A percentile compares a stretch with the other conserved stretches of the same genome.
phyloP scores from a whole-genome alignment of 2,329 filamentous ascomycete genomes.

The Pyrenophora graminea region DNA sequence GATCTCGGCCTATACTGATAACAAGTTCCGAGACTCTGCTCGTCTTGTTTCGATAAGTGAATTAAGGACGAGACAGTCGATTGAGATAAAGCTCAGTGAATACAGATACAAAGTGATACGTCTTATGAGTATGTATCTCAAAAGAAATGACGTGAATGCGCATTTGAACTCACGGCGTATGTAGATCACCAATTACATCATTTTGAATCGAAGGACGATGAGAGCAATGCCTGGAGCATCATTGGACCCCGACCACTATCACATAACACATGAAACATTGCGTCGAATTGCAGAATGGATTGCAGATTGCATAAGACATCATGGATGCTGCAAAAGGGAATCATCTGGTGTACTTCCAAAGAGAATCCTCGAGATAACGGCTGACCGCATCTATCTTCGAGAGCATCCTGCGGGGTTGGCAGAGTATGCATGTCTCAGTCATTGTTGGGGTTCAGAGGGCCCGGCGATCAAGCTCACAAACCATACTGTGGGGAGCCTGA shows the following conservation, averaged over 20 bases:
- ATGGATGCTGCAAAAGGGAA: background rate
- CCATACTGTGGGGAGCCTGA: background rate
- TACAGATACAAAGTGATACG: too few species aligned
- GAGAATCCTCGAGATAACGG: background rate
- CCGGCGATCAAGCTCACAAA: background rate
- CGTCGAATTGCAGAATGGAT: background rate
- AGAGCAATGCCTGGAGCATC: too few species aligned
- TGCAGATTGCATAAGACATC: background rate
- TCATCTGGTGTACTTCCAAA: accelerated
- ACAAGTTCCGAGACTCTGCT: too few species aligned
- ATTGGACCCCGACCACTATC: background rate
- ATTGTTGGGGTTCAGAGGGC: background rate
- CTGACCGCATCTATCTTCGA: background rate
- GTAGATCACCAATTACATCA: too few species aligned
- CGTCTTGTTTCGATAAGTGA: too few species aligned
- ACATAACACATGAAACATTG: background rate
- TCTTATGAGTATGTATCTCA: too few species aligned
- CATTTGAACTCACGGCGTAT: too few species aligned
- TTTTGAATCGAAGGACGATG: too few species aligned
- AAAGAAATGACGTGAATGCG: too few species aligned
- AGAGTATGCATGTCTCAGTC: background rate
- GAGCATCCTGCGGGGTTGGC: background rate
- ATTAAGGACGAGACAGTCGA: too few species aligned
- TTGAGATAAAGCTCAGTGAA: too few species aligned
- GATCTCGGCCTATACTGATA: background rate